phyloP scores from a whole-genome alignment of 768 basidiomycete genomes.

The Porphyrellus cyaneotinctus region DNA sequence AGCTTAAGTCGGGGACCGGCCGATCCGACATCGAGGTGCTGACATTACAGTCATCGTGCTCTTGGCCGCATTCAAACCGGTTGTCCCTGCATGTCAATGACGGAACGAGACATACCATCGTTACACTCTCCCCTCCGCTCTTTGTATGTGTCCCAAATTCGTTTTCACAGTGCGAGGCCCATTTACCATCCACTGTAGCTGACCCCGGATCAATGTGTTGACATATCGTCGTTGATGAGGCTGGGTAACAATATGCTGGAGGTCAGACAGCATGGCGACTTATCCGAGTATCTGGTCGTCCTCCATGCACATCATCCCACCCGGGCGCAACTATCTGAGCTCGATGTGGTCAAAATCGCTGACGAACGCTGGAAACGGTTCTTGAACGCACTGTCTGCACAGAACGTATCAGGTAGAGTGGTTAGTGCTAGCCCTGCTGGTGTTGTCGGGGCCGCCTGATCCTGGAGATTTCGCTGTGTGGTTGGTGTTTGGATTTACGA shows the following conservation, averaged over 20 bases:
- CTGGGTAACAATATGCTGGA: constrained; percentile 41
- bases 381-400: constrained; percentile 14
- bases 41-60: constrained; percentile 29
- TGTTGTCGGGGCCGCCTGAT: neutral
- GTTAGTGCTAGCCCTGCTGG: neutral
- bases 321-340: constrained; percentile 35
- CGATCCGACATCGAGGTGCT: constrained; percentile 16
- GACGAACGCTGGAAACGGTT: constrained; percentile 23
- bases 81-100: constrained; percentile 15
- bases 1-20: constrained; percentile 10
- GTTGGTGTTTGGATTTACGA: neutral
- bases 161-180: neutral
- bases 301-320: constrained; percentile 52
- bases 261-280: constrained; percentile 40
- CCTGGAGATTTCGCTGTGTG: neutral
- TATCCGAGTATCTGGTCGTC: constrained; percentile 44
- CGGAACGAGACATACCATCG: constrained; percentile 2
- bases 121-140: constrained; percentile 30
- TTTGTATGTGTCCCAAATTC: constrained; percentile 30
- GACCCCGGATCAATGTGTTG: constrained; percentile 46
- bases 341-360: constrained; percentile 8
- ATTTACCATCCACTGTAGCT: constrained; percentile 29
- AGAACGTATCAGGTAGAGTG: neutral
- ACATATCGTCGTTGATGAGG: constrained; percentile 44
- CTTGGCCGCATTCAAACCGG: constrained; percentile 40